Conservation (phyloP, 2,329 filamentous ascomycete species). For the Neocatenulostroma microsporum region DNA sequence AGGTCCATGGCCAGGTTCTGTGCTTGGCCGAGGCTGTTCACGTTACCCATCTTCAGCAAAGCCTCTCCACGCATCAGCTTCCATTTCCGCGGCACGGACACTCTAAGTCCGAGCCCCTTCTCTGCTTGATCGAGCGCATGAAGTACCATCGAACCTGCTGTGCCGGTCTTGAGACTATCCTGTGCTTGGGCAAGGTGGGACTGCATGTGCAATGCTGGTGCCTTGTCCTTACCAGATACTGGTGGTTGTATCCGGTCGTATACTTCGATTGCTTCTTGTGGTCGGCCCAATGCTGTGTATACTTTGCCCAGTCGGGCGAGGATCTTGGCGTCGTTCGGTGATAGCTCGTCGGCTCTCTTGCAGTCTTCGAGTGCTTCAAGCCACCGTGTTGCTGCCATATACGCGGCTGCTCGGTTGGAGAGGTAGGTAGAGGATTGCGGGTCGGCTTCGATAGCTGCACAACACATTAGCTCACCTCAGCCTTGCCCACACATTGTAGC, state of each 20-base stretch:
- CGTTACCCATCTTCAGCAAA: conserved; percentile 83
- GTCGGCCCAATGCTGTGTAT: conserved; percentile 77
- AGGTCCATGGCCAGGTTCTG: conserved; percentile 87
- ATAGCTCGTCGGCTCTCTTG: conserved; percentile 69
- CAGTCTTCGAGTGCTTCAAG: conserved; percentile 79
- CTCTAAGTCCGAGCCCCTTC: conserved; percentile 65
- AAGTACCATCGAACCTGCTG: conserved; percentile 81
- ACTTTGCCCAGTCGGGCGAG: conserved; percentile 81
- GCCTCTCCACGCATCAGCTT: conserved; percentile 86
- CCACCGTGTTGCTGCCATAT: conserved; percentile 79
- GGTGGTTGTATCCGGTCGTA: conserved; percentile 73
- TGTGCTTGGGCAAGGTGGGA: conserved; percentile 73
- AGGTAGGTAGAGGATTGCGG: conserved; percentile 82
- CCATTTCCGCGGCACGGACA: conserved; percentile 83
- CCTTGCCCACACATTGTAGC: conserved; percentile 2
- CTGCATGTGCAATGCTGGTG: conserved; percentile 75
- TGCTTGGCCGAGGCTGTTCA: conserved; percentile 81
- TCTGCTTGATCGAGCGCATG: conserved; percentile 89
- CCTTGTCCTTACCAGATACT: conserved; percentile 76
- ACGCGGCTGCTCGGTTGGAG: conserved; percentile 89
- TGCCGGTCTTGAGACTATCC: conserved; percentile 64
- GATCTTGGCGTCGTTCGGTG: conserved; percentile 76
- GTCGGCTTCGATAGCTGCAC: conserved; percentile 76
- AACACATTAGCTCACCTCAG: conserved; percentile 12
- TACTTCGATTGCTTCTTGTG: conserved; percentile 76